Evolutionary conservation across 768 basidiomycete species (phyloP).

Genomic region (Hericium alpestre): DNA sequence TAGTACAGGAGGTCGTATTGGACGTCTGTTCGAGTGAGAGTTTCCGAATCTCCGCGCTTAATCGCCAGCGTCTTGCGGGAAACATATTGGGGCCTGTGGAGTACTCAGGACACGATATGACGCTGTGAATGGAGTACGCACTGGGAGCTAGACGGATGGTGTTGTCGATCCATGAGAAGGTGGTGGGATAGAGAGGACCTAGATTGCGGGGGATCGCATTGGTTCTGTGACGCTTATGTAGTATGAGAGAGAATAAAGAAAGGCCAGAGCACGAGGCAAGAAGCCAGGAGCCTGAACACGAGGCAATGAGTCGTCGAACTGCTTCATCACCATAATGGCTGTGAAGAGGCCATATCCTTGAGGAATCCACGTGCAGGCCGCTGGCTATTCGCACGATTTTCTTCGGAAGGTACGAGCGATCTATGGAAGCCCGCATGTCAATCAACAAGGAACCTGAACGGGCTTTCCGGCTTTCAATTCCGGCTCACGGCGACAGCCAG

Average conservation of each 20-base stretch:
- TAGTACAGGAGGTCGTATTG: constrained; percentile 76
- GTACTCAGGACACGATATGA: constrained; percentile 39
- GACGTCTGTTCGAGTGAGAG: constrained; percentile 73
- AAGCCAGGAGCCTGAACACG: neutral
- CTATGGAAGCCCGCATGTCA: neutral
- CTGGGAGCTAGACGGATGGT: constrained; percentile 7
- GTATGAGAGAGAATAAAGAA: neutral
- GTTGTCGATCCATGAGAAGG: constrained; percentile 9
- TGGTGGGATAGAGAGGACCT: neutral
- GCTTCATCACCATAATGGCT: neutral
- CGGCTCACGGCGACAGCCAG: too few species aligned
- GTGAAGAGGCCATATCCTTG: neutral
- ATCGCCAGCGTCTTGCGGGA: constrained; percentile 59
- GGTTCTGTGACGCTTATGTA: neutral
- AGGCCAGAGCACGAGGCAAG: constrained; percentile 1
- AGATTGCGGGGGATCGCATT: neutral
- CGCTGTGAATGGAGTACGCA: constrained; percentile 11
- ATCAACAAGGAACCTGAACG: neutral
- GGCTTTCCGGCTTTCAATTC: too few species aligned
- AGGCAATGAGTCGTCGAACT: neutral
- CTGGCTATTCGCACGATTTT: neutral
- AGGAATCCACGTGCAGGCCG: neutral
- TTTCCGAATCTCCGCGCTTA: constrained; percentile 75
- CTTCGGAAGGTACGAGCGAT: neutral
- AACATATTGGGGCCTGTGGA: constrained; percentile 27